Conservation (phyloP, 2,329 filamentous ascomycete genomes). For the Microascus cirrosus region DNA sequence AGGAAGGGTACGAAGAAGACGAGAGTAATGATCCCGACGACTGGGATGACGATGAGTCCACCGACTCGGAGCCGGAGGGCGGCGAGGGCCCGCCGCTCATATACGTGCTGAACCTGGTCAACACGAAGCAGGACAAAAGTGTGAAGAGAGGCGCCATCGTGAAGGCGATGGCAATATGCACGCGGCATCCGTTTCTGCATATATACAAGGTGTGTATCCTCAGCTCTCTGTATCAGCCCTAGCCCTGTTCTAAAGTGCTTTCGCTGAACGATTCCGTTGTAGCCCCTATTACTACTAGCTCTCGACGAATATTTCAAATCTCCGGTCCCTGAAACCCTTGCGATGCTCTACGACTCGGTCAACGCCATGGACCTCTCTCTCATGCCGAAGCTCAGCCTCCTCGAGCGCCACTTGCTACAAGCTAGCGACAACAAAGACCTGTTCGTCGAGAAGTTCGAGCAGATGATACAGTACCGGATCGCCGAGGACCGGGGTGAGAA, state of each 20-base stretch:
- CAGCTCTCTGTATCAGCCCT: background rate
- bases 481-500: slow-evolving; percentile 46
- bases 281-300: slow-evolving; percentile 82
- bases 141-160: slow-evolving; percentile 90
- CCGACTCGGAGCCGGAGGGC: slow-evolving; percentile 53
- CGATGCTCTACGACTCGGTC: slow-evolving; percentile 80
- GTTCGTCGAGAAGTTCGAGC: slow-evolving; percentile 95
- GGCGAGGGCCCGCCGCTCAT: slow-evolving; percentile 84
- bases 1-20: slow-evolving; percentile 28
- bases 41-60: slow-evolving; percentile 41
- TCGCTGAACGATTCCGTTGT: background rate
- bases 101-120: slow-evolving; percentile 94
- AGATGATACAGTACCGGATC: slow-evolving; percentile 78
- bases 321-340: slow-evolving; percentile 77
- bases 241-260: background rate
- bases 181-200: slow-evolving; percentile 90
- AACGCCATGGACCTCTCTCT: slow-evolving; percentile 95
- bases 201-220: slow-evolving; percentile 73
- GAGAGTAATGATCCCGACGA: slow-evolving; percentile 33
- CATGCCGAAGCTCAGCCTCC: slow-evolving; percentile 72
- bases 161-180: slow-evolving; percentile 98
- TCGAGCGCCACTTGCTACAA: slow-evolving; percentile 80
- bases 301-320: slow-evolving; percentile 96
- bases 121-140: slow-evolving; percentile 92
- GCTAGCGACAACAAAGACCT: slow-evolving; percentile 90